A percentile compares a stretch with the other conserved stretches of the same genome.
Evolutionary conservation across 2,329 filamentous ascomycete genomes (phyloP).

Genomic region (Rhynchosporium secalis): DNA sequence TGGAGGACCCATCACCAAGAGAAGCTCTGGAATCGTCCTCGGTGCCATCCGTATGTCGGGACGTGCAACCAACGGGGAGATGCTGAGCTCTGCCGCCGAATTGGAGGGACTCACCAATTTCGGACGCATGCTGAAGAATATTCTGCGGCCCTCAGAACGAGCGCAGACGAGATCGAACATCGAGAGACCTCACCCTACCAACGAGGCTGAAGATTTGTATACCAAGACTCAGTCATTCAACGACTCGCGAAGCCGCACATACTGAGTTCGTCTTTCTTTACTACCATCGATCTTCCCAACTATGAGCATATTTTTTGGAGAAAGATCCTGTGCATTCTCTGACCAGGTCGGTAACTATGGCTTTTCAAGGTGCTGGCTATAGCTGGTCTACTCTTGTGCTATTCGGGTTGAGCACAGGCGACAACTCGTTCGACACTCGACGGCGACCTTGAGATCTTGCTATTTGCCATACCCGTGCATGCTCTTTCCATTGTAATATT

Average conservation of each 20-base stretch:
- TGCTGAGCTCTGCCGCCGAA: conserved; percentile 8
- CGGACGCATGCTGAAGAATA: conserved; percentile 10
- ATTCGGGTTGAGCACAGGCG: neutral
- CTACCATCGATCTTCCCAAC: neutral
- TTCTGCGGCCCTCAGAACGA: conserved; percentile 12
- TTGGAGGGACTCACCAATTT: conserved; percentile 15
- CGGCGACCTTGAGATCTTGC: neutral
- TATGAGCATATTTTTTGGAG: neutral
- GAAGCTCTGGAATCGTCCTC: conserved; percentile 27
- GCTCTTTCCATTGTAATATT: neutral
- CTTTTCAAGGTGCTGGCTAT: neutral
- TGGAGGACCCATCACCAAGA: conserved; percentile 1
- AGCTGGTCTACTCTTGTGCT: neutral
- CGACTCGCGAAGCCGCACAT: neutral
- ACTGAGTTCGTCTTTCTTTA: neutral
- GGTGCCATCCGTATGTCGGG: conserved; percentile 25
- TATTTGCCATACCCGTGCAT: neutral
- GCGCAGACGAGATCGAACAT: conserved; percentile 13
- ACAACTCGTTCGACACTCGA: neutral
- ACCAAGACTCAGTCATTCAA: conserved; percentile 31
- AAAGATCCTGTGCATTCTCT: neutral
- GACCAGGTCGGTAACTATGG: neutral
- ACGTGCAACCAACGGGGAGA: neutral
- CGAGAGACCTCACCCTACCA: conserved; percentile 17
- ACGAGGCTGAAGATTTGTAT: conserved; percentile 50